phyloP scores from a whole-genome alignment of 1,284 basidiomycete species.

The Cutaneotrichosporon cutaneum region DNA sequence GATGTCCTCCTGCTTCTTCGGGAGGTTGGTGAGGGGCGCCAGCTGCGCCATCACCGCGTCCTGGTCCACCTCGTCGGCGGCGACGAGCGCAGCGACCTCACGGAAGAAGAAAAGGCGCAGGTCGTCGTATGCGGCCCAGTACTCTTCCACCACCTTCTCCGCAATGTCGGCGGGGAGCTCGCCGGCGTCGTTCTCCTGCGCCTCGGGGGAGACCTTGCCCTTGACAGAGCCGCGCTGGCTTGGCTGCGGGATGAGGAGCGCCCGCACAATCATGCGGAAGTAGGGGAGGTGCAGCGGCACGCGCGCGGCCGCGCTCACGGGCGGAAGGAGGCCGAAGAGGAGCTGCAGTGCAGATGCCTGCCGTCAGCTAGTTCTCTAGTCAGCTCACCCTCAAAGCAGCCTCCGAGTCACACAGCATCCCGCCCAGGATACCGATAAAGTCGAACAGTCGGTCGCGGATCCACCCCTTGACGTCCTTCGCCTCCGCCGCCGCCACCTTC shows the following conservation, averaged over 20 bases:
- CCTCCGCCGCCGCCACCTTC: constrained; percentile 15
- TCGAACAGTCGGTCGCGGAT: constrained; percentile 66
- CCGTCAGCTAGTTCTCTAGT: not conserved
- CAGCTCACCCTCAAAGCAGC: constrained; percentile 60
- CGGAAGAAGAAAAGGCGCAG: constrained; percentile 90
- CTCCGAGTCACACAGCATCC: constrained; percentile 72
- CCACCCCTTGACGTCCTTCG: constrained; percentile 65
- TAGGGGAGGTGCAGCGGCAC: constrained; percentile 44
- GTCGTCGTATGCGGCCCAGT: constrained; percentile 61
- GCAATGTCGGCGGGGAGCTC: constrained; percentile 68
- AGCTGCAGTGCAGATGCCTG: constrained; percentile 74
- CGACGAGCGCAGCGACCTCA: constrained; percentile 61
- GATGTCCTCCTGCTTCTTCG: constrained; percentile 69
- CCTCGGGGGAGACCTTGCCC: constrained; percentile 19
- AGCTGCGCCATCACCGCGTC: constrained; percentile 73
- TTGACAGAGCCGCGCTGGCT: constrained; percentile 48
- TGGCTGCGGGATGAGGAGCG: constrained; percentile 39
- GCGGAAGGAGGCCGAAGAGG: constrained; percentile 74
- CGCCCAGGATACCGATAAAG: constrained; percentile 67
- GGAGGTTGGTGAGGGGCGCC: constrained; percentile 76
- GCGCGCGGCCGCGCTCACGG: constrained; percentile 67
- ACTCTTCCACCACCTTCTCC: constrained; percentile 46
- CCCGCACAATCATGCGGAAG: constrained; percentile 44
- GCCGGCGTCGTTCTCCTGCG: constrained; percentile 41
- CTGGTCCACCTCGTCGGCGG: constrained; percentile 37